These are phyloP conservation scores for Venturiaceae sp. DNA, from an alignment of 2,329 filamentous ascomycete genomes.

Conservation along the genomic window DNA sequence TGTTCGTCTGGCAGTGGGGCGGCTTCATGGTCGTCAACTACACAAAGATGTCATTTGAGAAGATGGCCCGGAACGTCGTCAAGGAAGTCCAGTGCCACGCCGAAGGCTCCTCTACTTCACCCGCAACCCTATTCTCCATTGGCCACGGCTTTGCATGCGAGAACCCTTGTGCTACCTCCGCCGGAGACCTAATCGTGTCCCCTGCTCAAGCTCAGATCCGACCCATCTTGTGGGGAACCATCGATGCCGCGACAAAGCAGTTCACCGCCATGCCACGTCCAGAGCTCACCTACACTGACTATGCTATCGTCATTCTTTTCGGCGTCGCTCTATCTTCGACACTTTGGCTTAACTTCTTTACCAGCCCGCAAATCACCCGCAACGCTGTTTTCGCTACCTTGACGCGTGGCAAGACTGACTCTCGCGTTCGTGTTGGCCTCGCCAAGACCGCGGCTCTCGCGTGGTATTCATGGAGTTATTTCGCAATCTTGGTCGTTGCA, in stretches of 20 bases:
- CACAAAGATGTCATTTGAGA: conserved; percentile 3
- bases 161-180: conserved; percentile 1
- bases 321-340: conserved; percentile 4
- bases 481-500: not conserved
- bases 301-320: conserved; percentile 4
- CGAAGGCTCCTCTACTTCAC: not conserved
- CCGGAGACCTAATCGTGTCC: not conserved
- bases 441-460: conserved; percentile 4
- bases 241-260: not conserved
- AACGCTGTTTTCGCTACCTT: conserved; percentile 5
- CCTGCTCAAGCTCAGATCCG: conserved; percentile 4
- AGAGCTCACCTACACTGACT: not conserved
- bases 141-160: conserved; percentile 6
- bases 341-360: conserved; percentile 7
- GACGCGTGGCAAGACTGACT: not conserved
- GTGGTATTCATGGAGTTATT: conserved; percentile 5
- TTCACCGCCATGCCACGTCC: conserved; percentile 1
- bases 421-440: conserved; percentile 5
- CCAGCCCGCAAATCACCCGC: conserved; percentile 2
- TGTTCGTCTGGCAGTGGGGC: conserved; percentile 4
- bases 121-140: conserved; percentile 2
- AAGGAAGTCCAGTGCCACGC: conserved; percentile 1
- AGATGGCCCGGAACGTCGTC: not conserved
- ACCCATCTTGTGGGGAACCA: conserved; percentile 3
- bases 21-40: conserved; percentile 1